phyloP scores from a whole-genome alignment of 2,329 filamentous ascomycete genomes.

The Pseudogymnoascus sp. region DNA sequence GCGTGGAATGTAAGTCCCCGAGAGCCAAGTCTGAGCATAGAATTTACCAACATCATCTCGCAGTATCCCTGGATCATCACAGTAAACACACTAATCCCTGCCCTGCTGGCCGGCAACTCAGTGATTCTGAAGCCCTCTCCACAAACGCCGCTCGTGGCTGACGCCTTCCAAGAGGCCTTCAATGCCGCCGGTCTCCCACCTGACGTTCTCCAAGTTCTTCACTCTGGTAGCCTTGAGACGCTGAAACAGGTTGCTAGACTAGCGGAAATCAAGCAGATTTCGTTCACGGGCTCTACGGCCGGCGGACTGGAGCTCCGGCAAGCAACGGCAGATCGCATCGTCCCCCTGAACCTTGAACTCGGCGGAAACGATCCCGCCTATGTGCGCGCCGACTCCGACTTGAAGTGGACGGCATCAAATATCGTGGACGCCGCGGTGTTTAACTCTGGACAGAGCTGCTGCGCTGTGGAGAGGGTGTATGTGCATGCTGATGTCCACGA shows the following conservation, averaged over 20 bases:
- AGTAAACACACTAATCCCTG: slow-evolving; percentile 65
- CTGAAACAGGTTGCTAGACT: slow-evolving; percentile 75
- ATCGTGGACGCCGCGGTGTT: slow-evolving; percentile 41
- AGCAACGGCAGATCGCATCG: slow-evolving; percentile 42
- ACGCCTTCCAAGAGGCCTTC: slow-evolving; percentile 74
- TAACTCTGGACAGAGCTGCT: slow-evolving; percentile 48
- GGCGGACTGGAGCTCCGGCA: slow-evolving; percentile 43
- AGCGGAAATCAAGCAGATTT: slow-evolving; percentile 59
- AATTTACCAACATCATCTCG: not conserved
- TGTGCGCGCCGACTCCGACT: slow-evolving; percentile 43
- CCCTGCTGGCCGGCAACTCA: slow-evolving; percentile 48
- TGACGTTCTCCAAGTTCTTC: slow-evolving; percentile 53
- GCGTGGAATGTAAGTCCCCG: slow-evolving; percentile 50
- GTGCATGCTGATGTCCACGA: slow-evolving; percentile 54
- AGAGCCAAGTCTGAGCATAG: not conserved
- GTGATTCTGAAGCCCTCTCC: slow-evolving; percentile 50
- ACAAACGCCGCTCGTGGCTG: slow-evolving; percentile 61
- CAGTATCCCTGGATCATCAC: slow-evolving; percentile 88
- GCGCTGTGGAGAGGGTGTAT: slow-evolving; percentile 51
- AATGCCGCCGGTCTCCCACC: slow-evolving; percentile 61
- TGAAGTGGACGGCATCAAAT: slow-evolving; percentile 37
- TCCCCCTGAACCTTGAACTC: slow-evolving; percentile 46
- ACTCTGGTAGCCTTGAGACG: slow-evolving; percentile 69
- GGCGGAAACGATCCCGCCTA: slow-evolving; percentile 50
- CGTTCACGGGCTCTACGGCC: slow-evolving; percentile 47